phyloP scores from a whole-genome alignment of 768 basidiomycete genomes.

The Phylloporus sp. region DNA sequence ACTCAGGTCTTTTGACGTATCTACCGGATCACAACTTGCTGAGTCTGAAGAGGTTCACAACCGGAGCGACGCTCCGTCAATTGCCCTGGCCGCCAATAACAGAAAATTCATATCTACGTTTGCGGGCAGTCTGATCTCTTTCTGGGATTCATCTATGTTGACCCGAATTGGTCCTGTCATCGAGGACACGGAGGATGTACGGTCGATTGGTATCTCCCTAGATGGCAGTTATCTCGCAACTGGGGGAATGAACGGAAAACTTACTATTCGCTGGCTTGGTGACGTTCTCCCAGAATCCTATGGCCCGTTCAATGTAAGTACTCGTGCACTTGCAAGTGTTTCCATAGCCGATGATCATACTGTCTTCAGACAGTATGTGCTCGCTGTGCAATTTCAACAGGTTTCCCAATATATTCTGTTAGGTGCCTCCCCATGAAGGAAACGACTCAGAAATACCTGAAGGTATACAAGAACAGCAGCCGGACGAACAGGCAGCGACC shows the following conservation, averaged over 20 bases:
- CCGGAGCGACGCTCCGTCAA: not conserved
- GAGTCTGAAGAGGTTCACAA: not conserved
- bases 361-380: not conserved
- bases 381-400: too few relatives aligned
- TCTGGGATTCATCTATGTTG: not conserved
- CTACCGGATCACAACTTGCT: not conserved
- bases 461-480: not conserved
- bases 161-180: not conserved
- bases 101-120: not conserved
- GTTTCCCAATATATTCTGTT: too few relatives aligned
- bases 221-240: not conserved
- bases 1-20: not conserved
- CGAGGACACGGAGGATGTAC: not conserved
- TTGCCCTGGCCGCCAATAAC: not conserved
- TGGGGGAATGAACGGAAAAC: not conserved
- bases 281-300: conserved; percentile 4
- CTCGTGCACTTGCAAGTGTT: not conserved
- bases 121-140: not conserved
- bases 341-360: not conserved
- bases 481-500: not conserved
- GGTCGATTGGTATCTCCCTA: not conserved
- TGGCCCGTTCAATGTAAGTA: conserved; percentile 1
- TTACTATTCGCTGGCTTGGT: not conserved
- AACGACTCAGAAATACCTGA: not conserved
- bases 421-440: not conserved